Evolutionary conservation across 129 eudicot genomes (phyloP).

Genomic region (Pulicaria dysenterica): DNA sequence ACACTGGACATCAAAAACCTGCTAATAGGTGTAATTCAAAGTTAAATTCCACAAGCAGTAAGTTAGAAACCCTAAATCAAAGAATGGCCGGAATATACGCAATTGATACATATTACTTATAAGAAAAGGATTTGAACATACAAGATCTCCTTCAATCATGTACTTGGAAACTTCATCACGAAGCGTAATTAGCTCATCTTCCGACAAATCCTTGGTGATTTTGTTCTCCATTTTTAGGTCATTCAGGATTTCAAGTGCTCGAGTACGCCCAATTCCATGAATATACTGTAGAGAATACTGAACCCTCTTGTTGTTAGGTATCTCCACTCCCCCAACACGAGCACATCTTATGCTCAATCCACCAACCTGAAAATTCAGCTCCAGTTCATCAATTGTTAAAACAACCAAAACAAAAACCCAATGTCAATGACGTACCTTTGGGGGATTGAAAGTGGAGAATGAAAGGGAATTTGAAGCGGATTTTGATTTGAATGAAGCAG

Average conservation of each 20-base stretch:
- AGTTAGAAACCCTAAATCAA: background rate
- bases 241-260: conserved; percentile 63
- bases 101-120: background rate
- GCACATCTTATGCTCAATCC: conserved; percentile 78
- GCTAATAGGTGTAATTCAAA: background rate
- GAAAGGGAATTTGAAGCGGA: conserved; percentile 44
- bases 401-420: background rate
- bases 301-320: conserved; percentile 88
- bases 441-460: conserved; percentile 45
- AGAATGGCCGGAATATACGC: background rate
- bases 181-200: conserved; percentile 74
- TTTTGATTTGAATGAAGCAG: conserved; percentile 30
- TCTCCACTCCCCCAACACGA: conserved; percentile 99
- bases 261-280: conserved; percentile 92
- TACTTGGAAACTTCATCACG: conserved; percentile 93
- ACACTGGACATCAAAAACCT: background rate
- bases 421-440: conserved; percentile 48
- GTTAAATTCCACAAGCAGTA: background rate
- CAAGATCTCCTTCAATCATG: conserved; percentile 98
- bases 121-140: conserved; percentile 37
- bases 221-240: conserved; percentile 82
- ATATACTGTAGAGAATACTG: conserved; percentile 90
- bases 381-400: conserved; percentile 7
- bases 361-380: conserved; percentile 46
- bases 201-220: conserved; percentile 75